Percentiles rank a stretch among this genome's conserved stretches.
These are phyloP conservation scores for Exophiala sp. DNA, from an alignment of 2,329 filamentous ascomycete species.

Conservation along the genomic window DNA sequence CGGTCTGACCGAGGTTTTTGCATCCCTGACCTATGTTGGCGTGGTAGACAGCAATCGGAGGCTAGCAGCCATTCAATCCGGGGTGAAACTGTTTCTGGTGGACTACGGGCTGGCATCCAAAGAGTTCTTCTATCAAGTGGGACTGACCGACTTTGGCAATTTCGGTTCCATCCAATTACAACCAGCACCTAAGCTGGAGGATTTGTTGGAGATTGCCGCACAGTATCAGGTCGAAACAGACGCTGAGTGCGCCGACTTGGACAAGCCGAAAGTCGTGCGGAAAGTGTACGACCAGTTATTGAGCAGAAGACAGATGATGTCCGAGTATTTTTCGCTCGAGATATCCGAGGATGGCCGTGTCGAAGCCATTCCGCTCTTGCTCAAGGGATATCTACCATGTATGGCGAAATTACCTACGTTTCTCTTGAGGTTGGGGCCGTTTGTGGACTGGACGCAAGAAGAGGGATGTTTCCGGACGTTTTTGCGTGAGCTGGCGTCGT, in stretches of 20 bases:
- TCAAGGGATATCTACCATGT: conserved; percentile 83
- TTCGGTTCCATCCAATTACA: conserved; percentile 79
- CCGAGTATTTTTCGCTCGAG: conserved; percentile 86
- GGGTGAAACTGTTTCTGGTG: conserved; percentile 83
- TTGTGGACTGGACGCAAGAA: conserved; percentile 81
- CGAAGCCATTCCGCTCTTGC: conserved; percentile 69
- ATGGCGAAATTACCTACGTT: conserved; percentile 85
- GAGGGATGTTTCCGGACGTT: conserved; percentile 80
- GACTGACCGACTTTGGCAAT: conserved; percentile 91
- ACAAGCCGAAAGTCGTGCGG: conserved; percentile 55
- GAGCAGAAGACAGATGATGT: conserved; percentile 73
- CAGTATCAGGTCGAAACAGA: conserved; percentile 57
- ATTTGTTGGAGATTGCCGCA: conserved; percentile 67
- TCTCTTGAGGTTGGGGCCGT: conserved; percentile 77
- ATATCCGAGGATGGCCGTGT: conserved; percentile 73
- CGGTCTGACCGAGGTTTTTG: conserved; percentile 78
- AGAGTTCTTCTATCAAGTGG: conserved; percentile 94
- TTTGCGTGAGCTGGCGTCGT: conserved; percentile 76
- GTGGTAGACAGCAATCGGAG: conserved; percentile 81
- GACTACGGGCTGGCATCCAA: conserved; percentile 84
- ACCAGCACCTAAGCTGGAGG: conserved; percentile 64
- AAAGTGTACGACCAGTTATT: conserved; percentile 64
- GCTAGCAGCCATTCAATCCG: conserved; percentile 86
- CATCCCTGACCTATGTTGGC: conserved; percentile 85
- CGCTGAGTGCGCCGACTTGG: conserved; percentile 34